phyloP scores from a whole-genome alignment of 2,329 filamentous ascomycete genomes.

The Diaporthe vexans region DNA sequence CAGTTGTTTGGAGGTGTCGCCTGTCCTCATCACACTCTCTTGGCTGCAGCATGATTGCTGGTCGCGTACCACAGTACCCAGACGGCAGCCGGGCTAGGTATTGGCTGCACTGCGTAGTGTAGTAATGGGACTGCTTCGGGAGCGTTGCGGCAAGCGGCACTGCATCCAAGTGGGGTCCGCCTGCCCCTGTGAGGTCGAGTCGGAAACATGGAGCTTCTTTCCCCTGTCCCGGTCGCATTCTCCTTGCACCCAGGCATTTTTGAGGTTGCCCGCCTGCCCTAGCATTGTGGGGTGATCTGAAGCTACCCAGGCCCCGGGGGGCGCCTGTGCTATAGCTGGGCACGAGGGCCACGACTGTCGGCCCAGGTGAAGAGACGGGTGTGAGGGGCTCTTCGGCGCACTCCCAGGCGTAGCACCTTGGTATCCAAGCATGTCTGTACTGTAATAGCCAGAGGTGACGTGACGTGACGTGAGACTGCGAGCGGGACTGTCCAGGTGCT shows the following conservation, averaged over 20 bases:
- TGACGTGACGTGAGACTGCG: conserved; percentile 20
- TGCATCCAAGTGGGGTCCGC: conserved; percentile 34
- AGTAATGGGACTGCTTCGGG: conserved; percentile 3
- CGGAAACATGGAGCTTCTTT: conserved; percentile 36
- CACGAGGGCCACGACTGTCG: conserved; percentile 11
- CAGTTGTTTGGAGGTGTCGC: not conserved
- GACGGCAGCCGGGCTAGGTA: not conserved
- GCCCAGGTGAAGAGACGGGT: not conserved
- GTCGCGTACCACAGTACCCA: not conserved
- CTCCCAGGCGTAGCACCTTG: conserved; percentile 3
- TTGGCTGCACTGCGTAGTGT: not conserved
- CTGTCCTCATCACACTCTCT: conserved; percentile 28
- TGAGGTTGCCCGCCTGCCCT: conserved; percentile 20
- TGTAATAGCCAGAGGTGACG: conserved; percentile 11
- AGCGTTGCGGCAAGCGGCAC: conserved; percentile 18
- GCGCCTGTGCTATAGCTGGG: conserved; percentile 7
- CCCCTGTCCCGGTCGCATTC: conserved; percentile 26
- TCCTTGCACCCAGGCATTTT: conserved; percentile 23
- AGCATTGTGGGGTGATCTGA: conserved; percentile 27
- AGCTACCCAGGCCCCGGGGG: conserved; percentile 16
- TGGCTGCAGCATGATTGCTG: conserved; percentile 30
- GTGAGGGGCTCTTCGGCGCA: not conserved
- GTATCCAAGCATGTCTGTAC: not conserved
- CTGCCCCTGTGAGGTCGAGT: conserved; percentile 11
- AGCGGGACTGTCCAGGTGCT: conserved; percentile 20